Evolutionary conservation across 1,139 yeast genomes (phyloP), one percentile per base, ranked within the genome.

Genomic region (Sugiyamaella paludigena): DNA sequence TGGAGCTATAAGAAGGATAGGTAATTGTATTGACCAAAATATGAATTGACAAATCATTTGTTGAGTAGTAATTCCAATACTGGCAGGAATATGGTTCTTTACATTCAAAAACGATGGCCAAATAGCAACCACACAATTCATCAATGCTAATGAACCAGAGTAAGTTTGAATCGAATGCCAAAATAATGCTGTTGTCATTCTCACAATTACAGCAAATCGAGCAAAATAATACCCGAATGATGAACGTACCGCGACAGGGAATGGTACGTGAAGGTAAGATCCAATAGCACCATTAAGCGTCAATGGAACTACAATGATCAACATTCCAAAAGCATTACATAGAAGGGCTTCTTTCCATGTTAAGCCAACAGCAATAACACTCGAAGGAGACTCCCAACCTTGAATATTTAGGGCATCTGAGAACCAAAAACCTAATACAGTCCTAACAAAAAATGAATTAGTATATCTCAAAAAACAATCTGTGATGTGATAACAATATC

Each of bases 111-210:
- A 67, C 30, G 68, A 58, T 26, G 70, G 71, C 71, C 71, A 64
- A 48, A 71, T 67, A 31, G 76, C 71, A 19, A 59, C 48, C 38
- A 58, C 55, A 36, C 54, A 48, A 44, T 61, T 50, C 40, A 72
- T 53, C 57, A 66, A 45, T 37, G 58, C 69, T 32, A 51, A 58
- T 37, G 69, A 64, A n/a, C 73, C 72, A 11, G 68, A 56, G 56
- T 57, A 71, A 1, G 72, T 61, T 49, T 71, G 73, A 30, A 64
- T 67, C 2, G 71, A 64, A 52, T 67, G 71, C 72, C 73, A 71
- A 50, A 71, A 65, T 15, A 66, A 57, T 4, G 73, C 73, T 31
- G 71, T 67, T 30, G 66, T 59, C 49, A 67, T 59, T 50, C 75
- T 61, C 11, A 66, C 63, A 11, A 70, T 56, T 37, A 71, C 63